Percentiles rank a stretch among this genome's conserved stretches.
These are phyloP conservation scores for Plasmodium coatneyi DNA, from an alignment of 169 alveolate species.

Conservation along the genomic window DNA sequence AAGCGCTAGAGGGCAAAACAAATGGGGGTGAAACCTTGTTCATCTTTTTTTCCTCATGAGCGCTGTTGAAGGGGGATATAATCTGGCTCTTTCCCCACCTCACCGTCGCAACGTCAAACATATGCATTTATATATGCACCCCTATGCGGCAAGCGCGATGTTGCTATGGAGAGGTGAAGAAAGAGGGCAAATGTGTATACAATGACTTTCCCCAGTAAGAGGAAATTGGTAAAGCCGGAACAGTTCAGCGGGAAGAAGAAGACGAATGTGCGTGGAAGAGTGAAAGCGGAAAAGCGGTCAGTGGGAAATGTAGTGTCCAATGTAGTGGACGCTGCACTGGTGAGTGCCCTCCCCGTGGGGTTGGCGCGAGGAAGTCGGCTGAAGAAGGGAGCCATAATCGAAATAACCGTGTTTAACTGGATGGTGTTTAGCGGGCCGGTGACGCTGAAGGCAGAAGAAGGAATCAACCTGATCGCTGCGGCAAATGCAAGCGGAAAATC, in stretches of 20 bases:
- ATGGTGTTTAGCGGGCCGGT: slow-evolving; percentile 86
- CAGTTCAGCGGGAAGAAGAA: background rate
- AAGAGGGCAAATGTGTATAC: background rate
- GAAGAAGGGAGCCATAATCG: slow-evolving; percentile 48
- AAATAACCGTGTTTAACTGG: slow-evolving; percentile 80
- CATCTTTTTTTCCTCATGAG: background rate
- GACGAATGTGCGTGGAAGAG: background rate
- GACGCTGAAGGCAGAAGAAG: slow-evolving; percentile 76
- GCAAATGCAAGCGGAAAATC: slow-evolving; percentile 84
- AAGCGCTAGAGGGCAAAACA: background rate
- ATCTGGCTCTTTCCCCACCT: background rate
- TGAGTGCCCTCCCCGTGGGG: too few species aligned
- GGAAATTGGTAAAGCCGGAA: background rate
- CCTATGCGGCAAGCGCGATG: background rate
- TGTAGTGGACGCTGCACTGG: background rate
- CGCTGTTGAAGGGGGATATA: background rate
- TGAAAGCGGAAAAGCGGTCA: background rate
- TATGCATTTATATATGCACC: background rate
- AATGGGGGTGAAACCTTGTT: background rate
- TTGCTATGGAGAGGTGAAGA: background rate
- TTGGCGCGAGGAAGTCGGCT: background rate
- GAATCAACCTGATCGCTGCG: slow-evolving; percentile 84
- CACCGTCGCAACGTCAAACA: background rate
- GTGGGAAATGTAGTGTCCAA: background rate
- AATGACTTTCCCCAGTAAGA: slow-evolving; percentile 24